phyloP scores from a whole-genome alignment of 140 eudicot species.

The Ambrosia hybrid region DNA sequence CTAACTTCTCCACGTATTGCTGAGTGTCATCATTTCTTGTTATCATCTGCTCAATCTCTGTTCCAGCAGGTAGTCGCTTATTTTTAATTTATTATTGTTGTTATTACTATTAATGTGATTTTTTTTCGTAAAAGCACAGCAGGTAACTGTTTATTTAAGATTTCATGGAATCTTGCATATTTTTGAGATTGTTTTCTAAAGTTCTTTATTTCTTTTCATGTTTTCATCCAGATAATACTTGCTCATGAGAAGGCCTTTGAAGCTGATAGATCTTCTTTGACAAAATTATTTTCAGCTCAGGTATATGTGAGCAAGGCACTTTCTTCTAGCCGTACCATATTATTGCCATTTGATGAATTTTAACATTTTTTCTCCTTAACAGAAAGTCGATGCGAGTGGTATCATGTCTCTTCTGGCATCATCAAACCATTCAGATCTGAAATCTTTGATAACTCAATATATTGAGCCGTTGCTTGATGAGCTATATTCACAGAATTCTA shows the following conservation, averaged over 20 bases:
- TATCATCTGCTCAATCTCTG: constrained; percentile 55
- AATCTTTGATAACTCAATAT: constrained; percentile 40
- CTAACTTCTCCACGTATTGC: constrained; percentile 41
- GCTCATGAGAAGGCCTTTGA: constrained; percentile 75
- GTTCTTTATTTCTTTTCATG: constrained; percentile 1
- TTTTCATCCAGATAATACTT: constrained; percentile 61
- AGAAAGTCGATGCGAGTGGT: constrained; percentile 40
- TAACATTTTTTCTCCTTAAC: constrained; percentile 21
- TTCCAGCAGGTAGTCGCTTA: constrained; percentile 61
- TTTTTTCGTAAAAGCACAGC: neutral
- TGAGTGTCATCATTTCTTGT: constrained; percentile 40
- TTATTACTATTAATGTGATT: neutral
- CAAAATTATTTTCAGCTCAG: constrained; percentile 40
- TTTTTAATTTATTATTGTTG: neutral
- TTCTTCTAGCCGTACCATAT: neutral
- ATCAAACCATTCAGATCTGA: constrained; percentile 60
- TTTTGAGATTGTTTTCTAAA: neutral
- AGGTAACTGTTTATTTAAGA: constrained; percentile 24
- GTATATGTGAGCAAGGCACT: constrained; percentile 30
- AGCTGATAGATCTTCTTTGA: constrained; percentile 47
- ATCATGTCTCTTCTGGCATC: constrained; percentile 54
- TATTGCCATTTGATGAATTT: neutral
- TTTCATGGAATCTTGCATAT: too few species aligned
- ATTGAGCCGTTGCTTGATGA: constrained; percentile 64
- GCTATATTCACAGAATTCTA: constrained; percentile 43